A percentile compares a stretch with the other conserved stretches of the same genome.
phyloP scores from a whole-genome alignment of 768 basidiomycete genomes.

The Auricularia auricula-judae region DNA sequence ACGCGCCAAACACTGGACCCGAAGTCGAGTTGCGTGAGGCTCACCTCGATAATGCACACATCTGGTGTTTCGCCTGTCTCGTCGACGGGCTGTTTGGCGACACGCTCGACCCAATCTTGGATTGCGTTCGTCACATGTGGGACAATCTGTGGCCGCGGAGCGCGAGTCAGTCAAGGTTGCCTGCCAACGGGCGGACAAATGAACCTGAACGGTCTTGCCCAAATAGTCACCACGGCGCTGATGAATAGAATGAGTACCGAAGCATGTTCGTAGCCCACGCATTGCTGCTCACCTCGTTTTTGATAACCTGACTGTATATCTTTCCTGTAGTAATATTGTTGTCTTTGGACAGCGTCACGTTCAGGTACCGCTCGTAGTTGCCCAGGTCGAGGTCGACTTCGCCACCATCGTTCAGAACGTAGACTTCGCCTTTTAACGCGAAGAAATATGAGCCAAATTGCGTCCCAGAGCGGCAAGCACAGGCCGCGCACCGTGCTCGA shows the following conservation, averaged over 20 bases:
- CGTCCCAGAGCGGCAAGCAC: not conserved
- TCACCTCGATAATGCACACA: conserved; percentile 93
- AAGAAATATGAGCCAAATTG: not conserved
- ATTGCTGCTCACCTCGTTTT: conserved; percentile 66
- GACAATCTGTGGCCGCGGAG: conserved; percentile 49
- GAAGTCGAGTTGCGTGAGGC: too few relatives aligned
- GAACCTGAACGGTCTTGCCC: conserved; percentile 92
- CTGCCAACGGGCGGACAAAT: conserved; percentile 7
- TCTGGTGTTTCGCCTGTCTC: conserved; percentile 89
- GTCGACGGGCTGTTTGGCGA: conserved; percentile 89
- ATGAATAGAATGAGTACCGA: not conserved
- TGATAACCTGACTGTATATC: conserved; percentile 94
- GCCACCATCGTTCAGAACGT: conserved; percentile 95
- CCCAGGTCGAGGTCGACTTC: conserved; percentile 97
- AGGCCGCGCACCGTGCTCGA: conserved; percentile 75
- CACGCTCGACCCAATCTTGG: conserved; percentile 96
- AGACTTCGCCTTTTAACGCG: conserved; percentile 69
- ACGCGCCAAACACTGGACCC: not conserved
- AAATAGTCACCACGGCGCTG: conserved; percentile 55
- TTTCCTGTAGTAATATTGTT: conserved; percentile 99
- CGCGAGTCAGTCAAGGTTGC: not conserved
- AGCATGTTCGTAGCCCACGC: not conserved
- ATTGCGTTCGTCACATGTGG: conserved; percentile 95
- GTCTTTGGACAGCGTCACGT: conserved; percentile 86
- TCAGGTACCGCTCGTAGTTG: conserved; percentile 96